Base-by-base conservation (phyloP, 805 yeast genomes). In the Limtongia smithiae region DNA sequence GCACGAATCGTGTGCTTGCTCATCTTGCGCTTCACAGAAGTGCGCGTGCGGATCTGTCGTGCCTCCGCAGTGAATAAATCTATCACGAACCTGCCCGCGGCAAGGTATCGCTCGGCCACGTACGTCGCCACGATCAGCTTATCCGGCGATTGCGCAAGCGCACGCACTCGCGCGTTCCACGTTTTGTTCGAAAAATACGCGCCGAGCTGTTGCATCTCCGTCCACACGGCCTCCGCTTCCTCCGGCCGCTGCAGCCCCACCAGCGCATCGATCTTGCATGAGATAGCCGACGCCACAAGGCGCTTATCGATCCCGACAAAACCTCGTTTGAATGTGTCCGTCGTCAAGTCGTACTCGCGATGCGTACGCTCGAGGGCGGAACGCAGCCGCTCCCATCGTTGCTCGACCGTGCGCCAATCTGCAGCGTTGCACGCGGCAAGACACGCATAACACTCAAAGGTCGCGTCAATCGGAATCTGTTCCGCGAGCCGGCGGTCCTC, bases 341-440 rank as follows among this genome's bases (percentile, higher is more conserved):
- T 17, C 9, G 15, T 20, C 18, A 35, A 15, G 37, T 50, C 44
- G 32, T 34, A 41, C n/a, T 20, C 18, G 4, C 50, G 36, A 31
- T 41, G 35, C 14, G 21, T 18, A 1, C 28, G 31, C 20, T 20
- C 37, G 24, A 32, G 24, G 11, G 27, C 39, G 9, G 28, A 33
- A 15, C 35, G 22, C 31, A 50, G 30, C 3, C 37, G 21, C n/a
- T 20, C n/a, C 55, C 55, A 51, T 21, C 39, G 45, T 8, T 20
- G 14, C 9, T 32, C 21, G 15, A 51, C 38, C 20, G 22, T 27
- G 17, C 2, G 17, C 51, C 53, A 51, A 20, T 41, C 41, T 9
- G 20, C 22, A 7, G 37, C 42, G 17, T 33, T 30, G 7, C 34
- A 44, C 21, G 49, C 41, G 5, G 54, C 48, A n/a, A 35, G 12